Evolutionary conservation across 108 stramenopile species (phyloP).

Genomic region (Aureococcus anophagefferens): DNA sequence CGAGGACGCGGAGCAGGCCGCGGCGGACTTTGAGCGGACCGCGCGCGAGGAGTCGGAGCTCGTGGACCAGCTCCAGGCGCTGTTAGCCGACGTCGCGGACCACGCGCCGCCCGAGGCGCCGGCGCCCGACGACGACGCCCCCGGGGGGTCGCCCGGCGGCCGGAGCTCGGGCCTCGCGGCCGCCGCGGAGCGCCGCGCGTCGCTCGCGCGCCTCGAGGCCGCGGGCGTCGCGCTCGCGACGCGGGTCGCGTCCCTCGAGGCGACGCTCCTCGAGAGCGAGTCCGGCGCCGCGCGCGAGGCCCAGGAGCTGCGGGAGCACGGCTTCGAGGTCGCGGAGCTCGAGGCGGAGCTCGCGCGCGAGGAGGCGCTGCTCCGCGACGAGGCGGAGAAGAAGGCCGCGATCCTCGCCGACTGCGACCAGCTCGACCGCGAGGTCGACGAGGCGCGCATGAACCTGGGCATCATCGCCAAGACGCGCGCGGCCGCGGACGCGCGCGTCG

Average conservation of each 20-base stretch:
- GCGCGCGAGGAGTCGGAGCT: not conserved
- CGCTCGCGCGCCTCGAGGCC: no score
- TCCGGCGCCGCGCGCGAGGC: not conserved
- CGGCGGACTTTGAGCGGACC: not conserved
- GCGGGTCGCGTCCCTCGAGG: not conserved
- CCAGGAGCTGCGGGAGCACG: not conserved
- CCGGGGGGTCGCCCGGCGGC: no score
- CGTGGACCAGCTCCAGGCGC: not conserved
- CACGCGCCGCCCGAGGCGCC: no score
- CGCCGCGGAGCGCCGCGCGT: no score
- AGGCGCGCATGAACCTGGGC: not conserved
- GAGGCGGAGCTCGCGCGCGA: slow-evolving; percentile 4
- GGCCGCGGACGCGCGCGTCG: not conserved
- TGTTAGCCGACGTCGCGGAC: not conserved
- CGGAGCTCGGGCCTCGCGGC: no score
- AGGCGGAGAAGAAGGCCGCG: not conserved
- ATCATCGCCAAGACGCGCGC: not conserved
- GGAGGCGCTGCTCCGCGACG: not conserved
- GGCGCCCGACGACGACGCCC: no score
- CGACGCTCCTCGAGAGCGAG: not conserved
- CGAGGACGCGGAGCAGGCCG: not conserved
- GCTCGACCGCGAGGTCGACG: not conserved
- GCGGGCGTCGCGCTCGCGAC: no score
- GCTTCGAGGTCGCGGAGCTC: not conserved
- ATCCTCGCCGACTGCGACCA: not conserved